Base-by-base conservation (phyloP, 306 rosid genomes). In the Cyclanthera cordifolia region DNA sequence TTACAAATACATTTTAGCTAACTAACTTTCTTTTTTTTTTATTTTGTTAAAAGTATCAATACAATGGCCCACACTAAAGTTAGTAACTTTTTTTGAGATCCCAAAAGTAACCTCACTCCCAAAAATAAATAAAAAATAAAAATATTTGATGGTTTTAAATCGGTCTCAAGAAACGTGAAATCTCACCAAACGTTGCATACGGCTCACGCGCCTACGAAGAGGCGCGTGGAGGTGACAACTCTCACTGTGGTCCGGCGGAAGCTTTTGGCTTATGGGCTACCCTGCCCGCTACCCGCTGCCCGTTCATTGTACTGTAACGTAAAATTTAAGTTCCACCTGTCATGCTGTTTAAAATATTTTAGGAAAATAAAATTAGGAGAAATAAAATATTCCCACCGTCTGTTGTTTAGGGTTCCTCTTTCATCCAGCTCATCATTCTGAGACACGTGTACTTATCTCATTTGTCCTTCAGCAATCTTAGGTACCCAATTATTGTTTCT, bases 271-370 rank as follows among this genome's bases (percentile, higher is more conserved):
- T 19, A 39, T 19, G 27, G 67, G 68, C 50, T 61, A 17, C 67
- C 66, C 54, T 3, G 37, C 37, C 37, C 37, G 37, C 14, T 19
- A 12, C 28, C 60, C 60, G 8, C 60, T 58, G 45, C 66, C 66
- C 66, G 45, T 30, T 30, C 6, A 7, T 4, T 61, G 15, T n/a
- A 60, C 4, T 39, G 27, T 61, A 61, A 39, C 69, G 69, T 47
- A 76, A 69, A 41, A 14, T 61, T 71, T 32, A 82, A 76, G 81
- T 76, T 71, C 74, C 56, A 27, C 39, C 10, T 70, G 53, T 28
- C 76, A 19, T 49, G 14, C 55, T 45, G 14, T 23, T n/a, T 14
- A 4, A 14, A 53, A 34, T 16, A 28, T 59, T 49, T 49, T 5
- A n/a, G 53, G 13, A 53, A 53, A 53, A 53, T 21, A 14, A 15